Evolutionary conservation across 2,329 filamentous ascomycete species (phyloP).

Genomic region (Capronia coronata): DNA sequence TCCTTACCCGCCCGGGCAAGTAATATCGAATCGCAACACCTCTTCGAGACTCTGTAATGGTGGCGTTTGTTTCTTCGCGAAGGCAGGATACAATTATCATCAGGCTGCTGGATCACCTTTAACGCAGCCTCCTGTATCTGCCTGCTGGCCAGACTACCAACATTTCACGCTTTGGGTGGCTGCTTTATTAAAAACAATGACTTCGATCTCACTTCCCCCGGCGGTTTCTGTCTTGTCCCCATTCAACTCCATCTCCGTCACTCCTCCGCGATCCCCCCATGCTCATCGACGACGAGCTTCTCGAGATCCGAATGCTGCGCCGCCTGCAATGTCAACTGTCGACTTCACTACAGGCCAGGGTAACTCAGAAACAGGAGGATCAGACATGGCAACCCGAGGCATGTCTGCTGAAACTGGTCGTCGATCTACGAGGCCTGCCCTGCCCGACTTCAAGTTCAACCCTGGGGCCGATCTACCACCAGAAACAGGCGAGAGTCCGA

Average conservation of each 20-base stretch:
- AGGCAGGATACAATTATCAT: constrained; percentile 9
- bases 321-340: constrained; percentile 26
- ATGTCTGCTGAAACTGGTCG: constrained; percentile 12
- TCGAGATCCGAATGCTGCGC: constrained; percentile 23
- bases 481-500: constrained; percentile 23
- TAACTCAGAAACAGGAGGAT: constrained; percentile 1
- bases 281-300: constrained; percentile 21
- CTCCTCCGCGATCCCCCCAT: constrained; percentile 19
- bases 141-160: constrained; percentile 23
- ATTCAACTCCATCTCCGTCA: constrained; percentile 11
- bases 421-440: constrained; percentile 10
- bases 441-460: constrained; percentile 30
- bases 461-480: constrained; percentile 26
- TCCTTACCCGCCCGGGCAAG: constrained; percentile 4
- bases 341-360: constrained; percentile 22
- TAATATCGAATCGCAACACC: constrained; percentile 11
- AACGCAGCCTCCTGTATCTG: constrained; percentile 11
- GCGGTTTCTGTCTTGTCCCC: constrained; percentile 14
- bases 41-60: constrained; percentile 17
- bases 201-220: constrained; percentile 24
- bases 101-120: constrained; percentile 23
- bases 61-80: constrained; percentile 17
- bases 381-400: constrained; percentile 1
- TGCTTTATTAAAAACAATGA: constrained; percentile 51
- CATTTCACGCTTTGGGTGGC: constrained; percentile 19